These are phyloP conservation scores for Ogataea saltuana DNA, from an alignment of 805 yeast genomes.

Conservation along the genomic window DNA sequence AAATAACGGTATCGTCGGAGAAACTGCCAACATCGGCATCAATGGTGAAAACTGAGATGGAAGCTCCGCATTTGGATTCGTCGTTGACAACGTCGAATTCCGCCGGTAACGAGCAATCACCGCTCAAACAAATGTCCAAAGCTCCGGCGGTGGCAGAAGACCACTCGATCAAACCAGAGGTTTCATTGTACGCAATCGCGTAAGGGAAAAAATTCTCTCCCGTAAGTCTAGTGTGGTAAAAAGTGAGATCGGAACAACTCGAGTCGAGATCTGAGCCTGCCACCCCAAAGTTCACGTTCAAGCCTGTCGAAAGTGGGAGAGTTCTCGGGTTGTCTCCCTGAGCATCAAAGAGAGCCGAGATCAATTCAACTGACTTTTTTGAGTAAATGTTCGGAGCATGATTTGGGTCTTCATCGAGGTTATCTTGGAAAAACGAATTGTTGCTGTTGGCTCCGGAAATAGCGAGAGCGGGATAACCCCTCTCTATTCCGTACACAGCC, in stretches of 20 bases:
- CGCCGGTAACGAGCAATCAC: slow-evolving; percentile 47
- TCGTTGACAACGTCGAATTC: slow-evolving; percentile 37
- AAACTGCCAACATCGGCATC: slow-evolving; percentile 42
- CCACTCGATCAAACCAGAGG: slow-evolving; percentile 34
- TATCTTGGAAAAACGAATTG: slow-evolving; percentile 52
- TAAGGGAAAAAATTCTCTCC: slow-evolving; percentile 40
- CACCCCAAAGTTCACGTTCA: slow-evolving; percentile 50
- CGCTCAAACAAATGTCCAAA: slow-evolving; percentile 35
- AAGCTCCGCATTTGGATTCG: slow-evolving; percentile 38
- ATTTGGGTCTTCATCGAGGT: slow-evolving; percentile 41
- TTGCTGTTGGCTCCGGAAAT: slow-evolving; percentile 53
- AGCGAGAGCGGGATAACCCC: slow-evolving; percentile 53
- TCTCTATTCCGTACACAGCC: slow-evolving; percentile 45
- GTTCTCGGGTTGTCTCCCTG: slow-evolving; percentile 42
- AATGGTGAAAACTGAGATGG: slow-evolving; percentile 48
- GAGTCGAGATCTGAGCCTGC: slow-evolving; percentile 43
- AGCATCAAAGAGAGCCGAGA: slow-evolving; percentile 39
- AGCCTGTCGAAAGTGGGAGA: slow-evolving; percentile 47
- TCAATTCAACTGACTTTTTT: slow-evolving; percentile 40
- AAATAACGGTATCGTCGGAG: slow-evolving; percentile 6
- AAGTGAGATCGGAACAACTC: slow-evolving; percentile 44
- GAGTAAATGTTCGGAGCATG: slow-evolving; percentile 49
- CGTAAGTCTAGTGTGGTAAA: slow-evolving; percentile 45
- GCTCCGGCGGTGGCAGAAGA: slow-evolving; percentile 20
- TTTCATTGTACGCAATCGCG: slow-evolving; percentile 40